Conservation (phyloP, 352 stramenopile genomes). For the Pythium folliculosum region DNA sequence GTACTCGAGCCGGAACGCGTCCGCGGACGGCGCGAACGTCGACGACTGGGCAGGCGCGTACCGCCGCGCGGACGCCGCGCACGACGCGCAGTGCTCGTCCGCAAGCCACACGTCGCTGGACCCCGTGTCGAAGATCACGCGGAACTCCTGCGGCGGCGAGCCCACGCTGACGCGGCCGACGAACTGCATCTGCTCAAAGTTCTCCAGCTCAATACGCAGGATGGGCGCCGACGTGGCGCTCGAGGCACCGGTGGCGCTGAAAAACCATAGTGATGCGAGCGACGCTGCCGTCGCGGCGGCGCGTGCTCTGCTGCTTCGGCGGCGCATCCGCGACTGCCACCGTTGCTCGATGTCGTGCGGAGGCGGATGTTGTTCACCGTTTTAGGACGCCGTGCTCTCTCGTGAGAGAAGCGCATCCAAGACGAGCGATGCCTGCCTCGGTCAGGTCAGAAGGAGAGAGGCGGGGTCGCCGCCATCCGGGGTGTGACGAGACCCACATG, state of each 20-base stretch:
- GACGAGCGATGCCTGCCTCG: background rate
- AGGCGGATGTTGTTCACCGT: too few species aligned
- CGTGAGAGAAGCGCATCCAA: background rate
- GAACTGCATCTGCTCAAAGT: slow-evolving; percentile 81
- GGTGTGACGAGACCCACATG: too few species aligned
- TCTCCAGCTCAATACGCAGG: slow-evolving; percentile 68
- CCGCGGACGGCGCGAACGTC: slow-evolving; percentile 33
- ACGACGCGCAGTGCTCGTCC: slow-evolving; percentile 40
- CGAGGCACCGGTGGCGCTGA: background rate
- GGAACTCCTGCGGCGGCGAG: slow-evolving; percentile 61
- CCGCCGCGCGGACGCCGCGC: slow-evolving; percentile 37
- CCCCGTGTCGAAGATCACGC: slow-evolving; percentile 80
- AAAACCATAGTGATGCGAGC: background rate
- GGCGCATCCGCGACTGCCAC: too few species aligned
- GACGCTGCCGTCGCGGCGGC: background rate
- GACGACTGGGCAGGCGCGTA: slow-evolving; percentile 42
- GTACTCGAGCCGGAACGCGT: slow-evolving; percentile 64
- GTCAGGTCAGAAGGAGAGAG: slow-evolving; percentile 1
- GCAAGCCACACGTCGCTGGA: slow-evolving; percentile 73
- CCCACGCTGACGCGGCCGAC: slow-evolving; percentile 60
- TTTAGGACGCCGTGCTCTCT: background rate
- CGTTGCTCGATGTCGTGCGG: too few species aligned
- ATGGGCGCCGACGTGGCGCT: slow-evolving; percentile 15
- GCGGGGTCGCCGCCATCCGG: too few species aligned
- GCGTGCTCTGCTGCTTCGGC: background rate